Base-by-base conservation (phyloP, 768 basidiomycete genomes). In the Coprinopsis cinerea region DNA sequence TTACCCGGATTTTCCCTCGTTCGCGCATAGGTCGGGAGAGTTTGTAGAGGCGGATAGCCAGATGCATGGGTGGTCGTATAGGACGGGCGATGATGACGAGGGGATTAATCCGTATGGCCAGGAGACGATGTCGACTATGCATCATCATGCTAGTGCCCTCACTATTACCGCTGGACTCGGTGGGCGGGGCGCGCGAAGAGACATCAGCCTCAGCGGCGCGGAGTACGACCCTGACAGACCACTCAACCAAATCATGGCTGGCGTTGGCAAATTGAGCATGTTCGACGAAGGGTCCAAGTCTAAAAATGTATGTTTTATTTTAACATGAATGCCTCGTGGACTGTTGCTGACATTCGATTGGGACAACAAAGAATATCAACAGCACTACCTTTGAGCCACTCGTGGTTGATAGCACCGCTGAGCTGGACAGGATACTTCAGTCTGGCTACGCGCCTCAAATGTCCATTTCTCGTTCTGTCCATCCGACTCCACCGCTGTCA, bases 201-300 rank as follows among this genome's bases (percentile, higher is more conserved):
- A 87, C 56, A 57, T 65, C 43, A 74, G 81, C 57, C 60, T 86
- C 45, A 87, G 83, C 62, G 87, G 83, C 32, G 84, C 84, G 35
- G 90, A 92, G 60, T 92, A 88, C 54, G 90, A 92, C 62, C 89
- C 90, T 2, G 89, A 92, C 27, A 73, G 90, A 18, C 86, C 87
- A 0, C 63, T 92, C 26, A 76, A 84, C 53, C 77, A 79, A 22
- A 85, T 92, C 62, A 77, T 91, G 47, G 79, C 77, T 24, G 79
- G 78, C 47, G 79, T 77, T 17, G 73, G 71, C 49, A 76, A 73
- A 55, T 66, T 81, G 53, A 82, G 78, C 62, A 69, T 78, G 55
- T 76, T 83, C 47, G 79, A 80, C 55, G 36, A 82, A 53, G 67
- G 69, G 2, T 76, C 77, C 4, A 72, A 71, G 32, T 78, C 78